Evolutionary conservation across 768 basidiomycete species (phyloP).

Genomic region (Daedaleopsis sinensis): DNA sequence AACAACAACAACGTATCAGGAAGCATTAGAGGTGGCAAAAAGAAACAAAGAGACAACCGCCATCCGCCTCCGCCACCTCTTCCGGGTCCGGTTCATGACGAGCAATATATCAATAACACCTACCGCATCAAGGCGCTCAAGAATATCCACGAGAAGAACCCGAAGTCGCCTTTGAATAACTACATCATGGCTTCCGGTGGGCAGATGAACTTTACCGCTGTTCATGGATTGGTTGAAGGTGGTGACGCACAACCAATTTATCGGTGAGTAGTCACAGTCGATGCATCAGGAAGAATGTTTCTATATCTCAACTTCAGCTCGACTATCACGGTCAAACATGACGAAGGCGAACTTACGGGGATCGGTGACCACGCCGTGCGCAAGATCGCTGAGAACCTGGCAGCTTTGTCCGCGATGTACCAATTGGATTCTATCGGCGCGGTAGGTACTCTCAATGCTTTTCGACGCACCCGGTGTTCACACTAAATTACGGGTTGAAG

Average conservation of each 20-base stretch:
- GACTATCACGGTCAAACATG: constrained; percentile 35
- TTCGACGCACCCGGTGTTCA: not conserved
- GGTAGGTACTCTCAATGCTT: constrained; percentile 46
- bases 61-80: constrained; percentile 23
- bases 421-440: constrained; percentile 66
- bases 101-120: constrained; percentile 32
- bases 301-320: constrained; percentile 32
- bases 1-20: constrained; percentile 22
- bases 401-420: constrained; percentile 72
- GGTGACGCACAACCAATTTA: constrained; percentile 37
- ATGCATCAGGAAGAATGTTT: not conserved
- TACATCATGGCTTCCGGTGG: constrained; percentile 30
- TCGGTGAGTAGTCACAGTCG: constrained; percentile 42
- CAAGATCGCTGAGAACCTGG: constrained; percentile 74
- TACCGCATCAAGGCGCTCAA: constrained; percentile 34
- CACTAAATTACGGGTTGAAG: not conserved
- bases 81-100: constrained; percentile 41
- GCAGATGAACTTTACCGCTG: constrained; percentile 32
- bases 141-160: constrained; percentile 41
- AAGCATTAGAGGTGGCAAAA: constrained; percentile 8
- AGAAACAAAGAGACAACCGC: constrained; percentile 4
- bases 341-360: constrained; percentile 19
- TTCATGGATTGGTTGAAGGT: constrained; percentile 30
- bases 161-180: constrained; percentile 57
- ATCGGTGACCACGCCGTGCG: constrained; percentile 47